A percentile compares a stretch with the other conserved stretches of the same genome.
These are phyloP conservation scores for Penicillium cinerascens DNA, from an alignment of 495 filamentous ascomycete genomes.

Conservation along the genomic window DNA sequence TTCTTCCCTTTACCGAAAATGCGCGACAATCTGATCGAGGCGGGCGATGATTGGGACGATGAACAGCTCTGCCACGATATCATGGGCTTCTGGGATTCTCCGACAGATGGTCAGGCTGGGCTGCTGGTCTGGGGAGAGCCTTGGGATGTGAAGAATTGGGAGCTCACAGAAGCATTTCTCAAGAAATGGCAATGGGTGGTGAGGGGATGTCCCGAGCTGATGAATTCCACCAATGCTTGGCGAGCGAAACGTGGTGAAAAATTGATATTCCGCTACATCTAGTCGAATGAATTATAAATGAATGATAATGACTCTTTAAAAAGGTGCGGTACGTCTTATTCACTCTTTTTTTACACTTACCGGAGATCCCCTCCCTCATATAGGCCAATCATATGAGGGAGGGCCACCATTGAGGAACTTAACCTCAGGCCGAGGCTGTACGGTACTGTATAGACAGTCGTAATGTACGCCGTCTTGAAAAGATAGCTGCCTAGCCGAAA, in stretches of 20 bases:
- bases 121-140: constrained; percentile 53
- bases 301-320: background rate
- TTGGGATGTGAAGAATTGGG: constrained; percentile 45
- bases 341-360: constrained; percentile 2
- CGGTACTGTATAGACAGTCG: background rate
- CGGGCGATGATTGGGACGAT: constrained; percentile 39
- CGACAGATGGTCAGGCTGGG: constrained; percentile 29
- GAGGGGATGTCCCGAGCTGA: constrained; percentile 45
- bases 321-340: too few species aligned
- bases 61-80: constrained; percentile 47
- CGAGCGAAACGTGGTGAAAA: constrained; percentile 46
- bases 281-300: background rate
- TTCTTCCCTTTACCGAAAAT: constrained; percentile 49
- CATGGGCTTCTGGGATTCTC: constrained; percentile 40
- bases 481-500: background rate
- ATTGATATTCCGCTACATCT: constrained; percentile 42
- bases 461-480: background rate
- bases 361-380: background rate
- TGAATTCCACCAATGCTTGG: constrained; percentile 50
- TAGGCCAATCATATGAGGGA: background rate
- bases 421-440: background rate
- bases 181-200: constrained; percentile 51
- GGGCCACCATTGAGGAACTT: background rate
- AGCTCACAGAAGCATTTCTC: constrained; percentile 47
- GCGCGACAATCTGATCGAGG: constrained; percentile 48